These are phyloP conservation scores for Phallus indusiatus DNA, from an alignment of 768 basidiomycete species.

Conservation along the genomic window DNA sequence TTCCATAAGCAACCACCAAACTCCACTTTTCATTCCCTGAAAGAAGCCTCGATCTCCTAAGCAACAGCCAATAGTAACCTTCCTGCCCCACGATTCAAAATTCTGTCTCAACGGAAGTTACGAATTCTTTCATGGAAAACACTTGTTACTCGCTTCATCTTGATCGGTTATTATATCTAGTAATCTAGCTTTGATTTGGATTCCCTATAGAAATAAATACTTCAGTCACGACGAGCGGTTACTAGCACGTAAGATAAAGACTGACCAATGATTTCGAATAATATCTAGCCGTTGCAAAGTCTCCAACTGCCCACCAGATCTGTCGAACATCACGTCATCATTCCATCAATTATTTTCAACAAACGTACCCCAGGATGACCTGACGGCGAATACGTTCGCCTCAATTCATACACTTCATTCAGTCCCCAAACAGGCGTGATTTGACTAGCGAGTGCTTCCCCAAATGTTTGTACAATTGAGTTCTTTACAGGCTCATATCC, in stretches of 20 bases:
- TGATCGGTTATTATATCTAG: slow-evolving; percentile 14
- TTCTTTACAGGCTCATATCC: slow-evolving; percentile 26
- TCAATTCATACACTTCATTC: slow-evolving; percentile 33
- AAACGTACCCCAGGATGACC: slow-evolving; percentile 28
- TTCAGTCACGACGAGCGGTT: not conserved
- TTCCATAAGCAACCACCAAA: too few species aligned
- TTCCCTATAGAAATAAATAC: slow-evolving; percentile 16
- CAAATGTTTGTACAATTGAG: slow-evolving; percentile 24
- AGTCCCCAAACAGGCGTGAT: slow-evolving; percentile 28
- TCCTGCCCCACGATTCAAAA: too few species aligned
- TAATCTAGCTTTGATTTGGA: slow-evolving; percentile 28
- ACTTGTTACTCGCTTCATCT: not conserved
- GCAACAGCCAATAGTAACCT: too few species aligned
- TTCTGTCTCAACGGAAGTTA: too few species aligned
- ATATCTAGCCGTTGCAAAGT: slow-evolving; percentile 24
- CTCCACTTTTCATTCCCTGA: too few species aligned
- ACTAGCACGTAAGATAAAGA: not conserved
- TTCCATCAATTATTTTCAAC: not conserved
- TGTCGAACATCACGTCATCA: not conserved
- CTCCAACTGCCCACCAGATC: slow-evolving; percentile 19
- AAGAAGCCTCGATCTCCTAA: too few species aligned
- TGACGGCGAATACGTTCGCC: slow-evolving; percentile 28
- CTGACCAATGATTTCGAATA: slow-evolving; percentile 30
- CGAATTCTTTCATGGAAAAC: not conserved
- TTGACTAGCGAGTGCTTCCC: slow-evolving; percentile 24